Evolutionary conservation across 2,329 filamentous ascomycete species (phyloP).

Genomic region (Botrytis paeoniae): DNA sequence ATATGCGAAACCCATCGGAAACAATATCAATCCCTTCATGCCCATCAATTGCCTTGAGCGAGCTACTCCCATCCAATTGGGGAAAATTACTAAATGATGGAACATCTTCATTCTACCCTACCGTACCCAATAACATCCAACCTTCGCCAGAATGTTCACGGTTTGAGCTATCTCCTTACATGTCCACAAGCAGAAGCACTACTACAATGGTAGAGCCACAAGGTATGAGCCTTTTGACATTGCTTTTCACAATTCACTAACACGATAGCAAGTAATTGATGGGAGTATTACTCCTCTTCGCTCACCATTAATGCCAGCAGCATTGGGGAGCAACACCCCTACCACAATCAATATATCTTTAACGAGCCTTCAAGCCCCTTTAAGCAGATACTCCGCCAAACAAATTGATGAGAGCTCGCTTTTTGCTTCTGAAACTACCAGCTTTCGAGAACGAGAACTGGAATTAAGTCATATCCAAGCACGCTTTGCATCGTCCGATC

Average conservation of each 20-base stretch:
- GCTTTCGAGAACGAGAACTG: slow-evolving; percentile 32
- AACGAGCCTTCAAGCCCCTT: slow-evolving; percentile 22
- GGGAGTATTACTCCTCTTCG: background rate
- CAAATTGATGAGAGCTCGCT: slow-evolving; percentile 31
- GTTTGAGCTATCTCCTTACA: slow-evolving; percentile 25
- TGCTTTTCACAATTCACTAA: background rate
- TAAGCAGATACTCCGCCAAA: slow-evolving; percentile 22
- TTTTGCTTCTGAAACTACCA: slow-evolving; percentile 33
- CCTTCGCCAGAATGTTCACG: slow-evolving; percentile 30
- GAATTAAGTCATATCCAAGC: slow-evolving; percentile 30
- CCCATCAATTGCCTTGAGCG: slow-evolving; percentile 24
- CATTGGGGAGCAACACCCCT: slow-evolving; percentile 7
- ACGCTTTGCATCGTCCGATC: slow-evolving; percentile 29
- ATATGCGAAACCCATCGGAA: slow-evolving; percentile 27
- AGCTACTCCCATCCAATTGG: slow-evolving; percentile 29
- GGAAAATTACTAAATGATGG: slow-evolving; percentile 25
- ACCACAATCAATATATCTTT: slow-evolving; percentile 23
- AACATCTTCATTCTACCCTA: slow-evolving; percentile 31
- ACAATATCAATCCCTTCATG: slow-evolving; percentile 21
- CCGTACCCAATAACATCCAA: slow-evolving; percentile 27
- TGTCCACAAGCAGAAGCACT: slow-evolving; percentile 21
- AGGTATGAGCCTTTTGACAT: slow-evolving; percentile 6
- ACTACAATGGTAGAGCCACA: slow-evolving; percentile 4
- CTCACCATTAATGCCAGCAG: background rate
- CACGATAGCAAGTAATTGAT: background rate